Evolutionary conservation across 768 basidiomycete genomes (phyloP).

Genomic region (Leccinum olivaceopallidum): DNA sequence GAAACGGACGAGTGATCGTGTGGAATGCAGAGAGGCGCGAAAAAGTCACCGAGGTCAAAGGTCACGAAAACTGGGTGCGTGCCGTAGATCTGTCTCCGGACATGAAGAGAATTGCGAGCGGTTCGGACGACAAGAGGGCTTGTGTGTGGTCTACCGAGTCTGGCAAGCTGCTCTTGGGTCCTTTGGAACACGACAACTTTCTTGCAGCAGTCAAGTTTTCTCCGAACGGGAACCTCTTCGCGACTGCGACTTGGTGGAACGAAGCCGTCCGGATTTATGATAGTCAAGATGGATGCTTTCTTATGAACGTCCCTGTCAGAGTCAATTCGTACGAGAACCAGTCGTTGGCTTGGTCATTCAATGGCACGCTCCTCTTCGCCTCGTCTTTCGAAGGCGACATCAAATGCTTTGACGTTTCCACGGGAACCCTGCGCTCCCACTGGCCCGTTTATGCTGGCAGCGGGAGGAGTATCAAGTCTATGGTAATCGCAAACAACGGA

Average conservation of each 20-base stretch:
- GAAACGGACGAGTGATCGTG: constrained; percentile 6
- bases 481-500: constrained; percentile 10
- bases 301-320: constrained; percentile 8
- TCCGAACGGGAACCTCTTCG: constrained; percentile 9
- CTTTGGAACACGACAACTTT: constrained; percentile 9
- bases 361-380: constrained; percentile 4
- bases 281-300: constrained; percentile 6
- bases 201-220: constrained; percentile 16
- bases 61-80: constrained; percentile 12
- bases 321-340: constrained; percentile 14
- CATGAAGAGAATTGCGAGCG: constrained; percentile 7
- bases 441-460: background rate
- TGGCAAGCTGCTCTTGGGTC: constrained; percentile 9
- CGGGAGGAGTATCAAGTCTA: constrained; percentile 1
- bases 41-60: constrained; percentile 10
- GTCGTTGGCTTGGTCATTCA: constrained; percentile 11
- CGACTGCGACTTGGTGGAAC: constrained; percentile 18
- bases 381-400: constrained; percentile 14
- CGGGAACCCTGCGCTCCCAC: background rate
- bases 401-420: constrained; percentile 6
- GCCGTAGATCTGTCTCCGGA: constrained; percentile 21
- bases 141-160: constrained; percentile 13
- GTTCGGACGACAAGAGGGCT: constrained; percentile 13
- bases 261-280: constrained; percentile 15
- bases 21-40: constrained; percentile 12